A percentile compares a stretch with the other conserved stretches of the same genome.
phyloP scores from a whole-genome alignment of 1,139 yeast species.

The Pichia cactophila region DNA sequence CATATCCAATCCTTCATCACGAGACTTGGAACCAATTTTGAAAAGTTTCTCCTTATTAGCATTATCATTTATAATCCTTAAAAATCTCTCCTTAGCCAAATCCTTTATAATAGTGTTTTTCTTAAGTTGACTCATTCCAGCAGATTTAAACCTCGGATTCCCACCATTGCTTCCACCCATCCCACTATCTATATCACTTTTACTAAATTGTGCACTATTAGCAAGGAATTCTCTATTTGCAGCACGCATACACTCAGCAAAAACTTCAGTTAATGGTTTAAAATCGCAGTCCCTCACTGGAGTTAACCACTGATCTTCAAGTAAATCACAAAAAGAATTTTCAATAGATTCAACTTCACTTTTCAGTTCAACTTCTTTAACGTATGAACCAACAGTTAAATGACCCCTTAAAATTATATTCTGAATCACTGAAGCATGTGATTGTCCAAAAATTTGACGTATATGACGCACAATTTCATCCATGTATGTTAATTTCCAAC shows the following conservation, averaged over 20 bases:
- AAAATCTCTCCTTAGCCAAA: conserved; percentile 36
- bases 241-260: conserved; percentile 9
- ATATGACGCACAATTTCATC: conserved; percentile 66
- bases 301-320: conserved; percentile 53
- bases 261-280: conserved; percentile 23
- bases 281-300: conserved; percentile 37
- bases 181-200: conserved; percentile 1
- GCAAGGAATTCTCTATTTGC: conserved; percentile 12
- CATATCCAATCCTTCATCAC: conserved; percentile 5
- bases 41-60: conserved; percentile 14
- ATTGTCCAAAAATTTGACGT: conserved; percentile 33
- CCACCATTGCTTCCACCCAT: conserved; percentile 5
- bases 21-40: conserved; percentile 5
- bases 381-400: conserved; percentile 52
- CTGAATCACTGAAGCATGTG: conserved; percentile 62
- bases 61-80: conserved; percentile 23
- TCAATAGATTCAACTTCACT: conserved; percentile 26
- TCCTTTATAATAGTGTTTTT: conserved; percentile 59
- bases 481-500: conserved; percentile 57
- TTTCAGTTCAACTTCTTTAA: conserved; percentile 26
- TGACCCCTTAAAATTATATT: conserved; percentile 61
- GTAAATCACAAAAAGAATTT: conserved; percentile 31
- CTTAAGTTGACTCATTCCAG: conserved; percentile 48
- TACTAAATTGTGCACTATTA: conserved; percentile 5
- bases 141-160: conserved; percentile 34